phyloP scores from a whole-genome alignment of 495 filamentous ascomycete species.

The Cenococcum geophilum region DNA sequence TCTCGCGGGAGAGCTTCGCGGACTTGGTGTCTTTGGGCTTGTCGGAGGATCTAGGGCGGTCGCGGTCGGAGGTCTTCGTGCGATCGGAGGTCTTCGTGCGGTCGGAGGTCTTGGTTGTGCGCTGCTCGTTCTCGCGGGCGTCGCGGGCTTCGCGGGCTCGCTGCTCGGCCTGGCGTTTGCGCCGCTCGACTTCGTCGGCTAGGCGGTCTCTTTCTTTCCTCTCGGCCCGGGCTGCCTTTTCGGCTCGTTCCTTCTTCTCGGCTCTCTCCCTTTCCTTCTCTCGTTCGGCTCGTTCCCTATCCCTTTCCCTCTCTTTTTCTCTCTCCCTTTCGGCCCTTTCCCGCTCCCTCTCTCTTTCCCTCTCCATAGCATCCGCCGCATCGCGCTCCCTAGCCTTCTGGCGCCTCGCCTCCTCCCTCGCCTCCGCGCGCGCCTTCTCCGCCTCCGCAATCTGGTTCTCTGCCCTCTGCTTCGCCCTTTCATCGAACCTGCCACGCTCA shows the following conservation, averaged over 20 bases:
- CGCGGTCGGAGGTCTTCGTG: not conserved
- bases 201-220: not conserved
- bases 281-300: no score
- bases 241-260: conserved; percentile 4
- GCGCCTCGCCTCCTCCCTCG: conserved; percentile 13
- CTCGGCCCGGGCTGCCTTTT: no score
- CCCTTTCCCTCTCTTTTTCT: not conserved
- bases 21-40: not conserved
- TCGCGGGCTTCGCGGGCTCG: no score
- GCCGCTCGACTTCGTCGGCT: not conserved
- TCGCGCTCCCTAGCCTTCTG: conserved; percentile 10
- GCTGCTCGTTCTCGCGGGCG: no score
- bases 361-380: not conserved
- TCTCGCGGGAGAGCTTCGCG: not conserved
- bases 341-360: not conserved
- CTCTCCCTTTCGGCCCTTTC: conserved; percentile 1
- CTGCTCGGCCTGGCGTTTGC: not conserved
- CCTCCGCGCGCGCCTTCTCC: conserved; percentile 24
- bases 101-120: no score
- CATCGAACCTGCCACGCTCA: conserved; percentile 17
- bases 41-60: not conserved
- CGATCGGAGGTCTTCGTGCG: not conserved
- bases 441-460: conserved; percentile 20
- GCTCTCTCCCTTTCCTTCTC: no score
- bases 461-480: conserved; percentile 7